Conservation (phyloP, 768 basidiomycete genomes). For the Fomitopsis serialis region DNA sequence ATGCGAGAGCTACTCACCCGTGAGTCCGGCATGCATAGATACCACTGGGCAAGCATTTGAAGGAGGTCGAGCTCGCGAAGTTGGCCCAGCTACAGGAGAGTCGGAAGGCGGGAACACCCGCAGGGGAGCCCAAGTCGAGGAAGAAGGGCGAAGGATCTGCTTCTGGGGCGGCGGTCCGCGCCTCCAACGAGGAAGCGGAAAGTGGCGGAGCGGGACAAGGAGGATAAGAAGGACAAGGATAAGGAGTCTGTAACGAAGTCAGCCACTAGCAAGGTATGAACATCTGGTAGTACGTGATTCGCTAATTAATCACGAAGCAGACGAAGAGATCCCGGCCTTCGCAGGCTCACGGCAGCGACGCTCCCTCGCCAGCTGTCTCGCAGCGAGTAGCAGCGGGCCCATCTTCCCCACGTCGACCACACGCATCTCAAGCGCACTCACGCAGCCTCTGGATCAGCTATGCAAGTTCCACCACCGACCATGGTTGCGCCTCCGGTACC, state of each 20-base stretch:
- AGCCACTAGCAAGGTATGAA: constrained; percentile 21
- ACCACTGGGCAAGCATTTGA: constrained; percentile 34
- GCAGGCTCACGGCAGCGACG: constrained; percentile 17
- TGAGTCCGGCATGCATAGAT: background rate
- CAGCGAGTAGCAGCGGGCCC: constrained; percentile 22
- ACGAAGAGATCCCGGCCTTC: constrained; percentile 23
- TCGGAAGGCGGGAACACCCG: constrained; percentile 12
- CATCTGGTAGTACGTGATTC: background rate
- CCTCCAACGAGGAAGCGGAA: constrained; percentile 72
- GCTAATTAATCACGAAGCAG: constrained; percentile 1
- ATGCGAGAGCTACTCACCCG: background rate
- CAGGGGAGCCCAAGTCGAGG: constrained; percentile 32
- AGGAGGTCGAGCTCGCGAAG: constrained; percentile 17
- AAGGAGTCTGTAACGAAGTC: constrained; percentile 35
- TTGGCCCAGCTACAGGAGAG: constrained; percentile 18
- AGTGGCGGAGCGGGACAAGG: constrained; percentile 38
- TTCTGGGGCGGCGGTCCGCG: constrained; percentile 31
- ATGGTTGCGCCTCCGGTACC: constrained; percentile 2
- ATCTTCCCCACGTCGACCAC: constrained; percentile 23
- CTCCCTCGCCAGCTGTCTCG: constrained; percentile 20
- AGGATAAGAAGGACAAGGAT: constrained; percentile 60
- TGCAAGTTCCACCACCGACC: constrained; percentile 9
- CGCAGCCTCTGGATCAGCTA: constrained; percentile 4
- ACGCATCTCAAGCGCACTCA: too few species aligned
- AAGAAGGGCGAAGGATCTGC: constrained; percentile 23